Conservation (phyloP, 768 basidiomycete species). For the Rhizopogon vulgaris region DNA sequence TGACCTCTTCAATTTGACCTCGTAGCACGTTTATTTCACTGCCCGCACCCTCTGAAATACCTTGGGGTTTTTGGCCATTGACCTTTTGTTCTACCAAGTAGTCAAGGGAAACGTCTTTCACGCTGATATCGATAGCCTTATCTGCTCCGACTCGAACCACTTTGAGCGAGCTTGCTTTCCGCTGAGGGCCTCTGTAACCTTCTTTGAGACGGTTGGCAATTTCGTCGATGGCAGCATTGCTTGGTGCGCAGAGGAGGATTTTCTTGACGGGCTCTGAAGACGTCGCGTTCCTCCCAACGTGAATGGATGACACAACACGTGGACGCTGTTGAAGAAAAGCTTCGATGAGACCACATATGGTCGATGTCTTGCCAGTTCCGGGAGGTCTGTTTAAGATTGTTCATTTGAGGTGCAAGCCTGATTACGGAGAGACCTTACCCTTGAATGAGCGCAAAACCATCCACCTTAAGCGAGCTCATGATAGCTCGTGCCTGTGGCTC, state of each 20-base stretch:
- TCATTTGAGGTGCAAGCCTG: not conserved
- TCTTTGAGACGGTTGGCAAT: constrained; percentile 83
- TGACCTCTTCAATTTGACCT: constrained; percentile 65
- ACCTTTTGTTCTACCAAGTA: constrained; percentile 75
- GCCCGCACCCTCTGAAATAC: constrained; percentile 43
- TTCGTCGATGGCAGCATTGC: constrained; percentile 98
- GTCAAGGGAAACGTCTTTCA: constrained; percentile 85
- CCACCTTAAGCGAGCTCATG: constrained; percentile 56
- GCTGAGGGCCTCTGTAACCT: constrained; percentile 56
- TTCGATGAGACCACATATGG: constrained; percentile 91
- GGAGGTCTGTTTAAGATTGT: constrained; percentile 60
- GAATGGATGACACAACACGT: constrained; percentile 40
- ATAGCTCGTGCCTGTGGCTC: constrained; percentile 94
- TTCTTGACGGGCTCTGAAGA: constrained; percentile 51
- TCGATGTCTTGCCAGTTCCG: constrained; percentile 97
- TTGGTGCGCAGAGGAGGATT: constrained; percentile 91
- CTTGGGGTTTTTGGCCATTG: constrained; percentile 34
- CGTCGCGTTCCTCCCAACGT: constrained; percentile 37
- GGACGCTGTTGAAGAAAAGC: constrained; percentile 64
- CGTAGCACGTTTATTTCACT: constrained; percentile 56
- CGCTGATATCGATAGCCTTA: constrained; percentile 65
- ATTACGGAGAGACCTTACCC: constrained; percentile 50
- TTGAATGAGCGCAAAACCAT: constrained; percentile 90
- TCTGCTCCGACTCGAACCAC: constrained; percentile 89
- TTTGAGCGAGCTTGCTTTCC: constrained; percentile 52